Conservation (phyloP, 331 rosid genomes). For the Phaseolus coccineus region DNA sequence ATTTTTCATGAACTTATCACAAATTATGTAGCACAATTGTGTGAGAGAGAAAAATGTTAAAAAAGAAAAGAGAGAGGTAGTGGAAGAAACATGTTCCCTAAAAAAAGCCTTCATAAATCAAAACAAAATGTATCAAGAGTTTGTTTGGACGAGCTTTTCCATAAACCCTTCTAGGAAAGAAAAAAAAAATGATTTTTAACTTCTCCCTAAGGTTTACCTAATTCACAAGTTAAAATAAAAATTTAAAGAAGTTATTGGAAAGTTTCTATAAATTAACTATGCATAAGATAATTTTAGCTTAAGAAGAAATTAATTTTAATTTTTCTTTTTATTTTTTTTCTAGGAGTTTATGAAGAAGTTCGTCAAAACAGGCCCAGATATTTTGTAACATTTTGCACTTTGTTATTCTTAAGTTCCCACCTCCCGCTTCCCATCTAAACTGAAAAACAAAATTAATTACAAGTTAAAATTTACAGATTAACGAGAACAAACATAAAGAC, state of each 20-base stretch:
- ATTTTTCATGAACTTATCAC: background rate
- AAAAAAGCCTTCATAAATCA: constrained; percentile 4
- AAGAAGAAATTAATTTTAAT: no score
- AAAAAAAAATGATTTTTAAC: no score
- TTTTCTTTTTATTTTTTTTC: no score
- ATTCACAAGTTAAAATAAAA: no score
- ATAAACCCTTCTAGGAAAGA: no score
- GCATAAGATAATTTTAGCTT: no score
- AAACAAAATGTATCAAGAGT: background rate
- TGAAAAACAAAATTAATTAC: background rate
- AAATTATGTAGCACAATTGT: background rate
- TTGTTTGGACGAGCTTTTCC: no score
- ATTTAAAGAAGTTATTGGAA: no score
- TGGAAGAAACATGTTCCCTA: constrained; percentile 23
- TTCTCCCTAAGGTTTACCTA: no score
- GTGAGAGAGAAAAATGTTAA: background rate
- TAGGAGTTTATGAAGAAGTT: no score
- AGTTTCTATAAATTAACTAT: no score
- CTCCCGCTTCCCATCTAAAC: constrained; percentile 1
- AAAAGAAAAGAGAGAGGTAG: background rate
- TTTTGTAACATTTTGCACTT: constrained; percentile 15
- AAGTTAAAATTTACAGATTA: constrained; percentile 17
- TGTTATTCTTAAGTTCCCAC: background rate
- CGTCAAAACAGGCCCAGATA: background rate
- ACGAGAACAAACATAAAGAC: background rate